These are phyloP conservation scores for Elsinoe necatrix DNA, from an alignment of 2,329 filamentous ascomycete genomes.

Conservation along the genomic window DNA sequence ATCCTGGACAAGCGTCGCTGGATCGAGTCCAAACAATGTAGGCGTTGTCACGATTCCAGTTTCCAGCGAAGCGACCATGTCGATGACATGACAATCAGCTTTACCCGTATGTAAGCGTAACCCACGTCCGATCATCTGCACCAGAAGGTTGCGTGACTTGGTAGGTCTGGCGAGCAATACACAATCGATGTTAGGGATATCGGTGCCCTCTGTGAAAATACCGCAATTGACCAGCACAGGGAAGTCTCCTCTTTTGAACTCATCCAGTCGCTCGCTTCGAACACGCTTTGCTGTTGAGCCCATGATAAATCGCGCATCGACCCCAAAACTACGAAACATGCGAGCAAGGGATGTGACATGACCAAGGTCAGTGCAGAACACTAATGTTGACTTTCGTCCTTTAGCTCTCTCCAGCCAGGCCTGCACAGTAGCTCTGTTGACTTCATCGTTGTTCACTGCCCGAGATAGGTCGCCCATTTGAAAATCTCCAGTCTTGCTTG, in stretches of 20 bases:
- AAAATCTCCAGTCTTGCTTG: slow-evolving; percentile 71
- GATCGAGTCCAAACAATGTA: slow-evolving; percentile 87
- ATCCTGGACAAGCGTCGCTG: slow-evolving; percentile 63
- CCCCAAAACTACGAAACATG: slow-evolving; percentile 65
- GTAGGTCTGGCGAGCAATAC: slow-evolving; percentile 82
- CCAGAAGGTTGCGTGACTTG: slow-evolving; percentile 79
- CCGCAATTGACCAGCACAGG: slow-evolving; percentile 90
- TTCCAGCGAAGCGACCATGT: slow-evolving; percentile 81
- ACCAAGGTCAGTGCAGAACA: slow-evolving; percentile 85
- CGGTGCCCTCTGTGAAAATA: slow-evolving; percentile 93
- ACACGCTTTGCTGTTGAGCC: slow-evolving; percentile 64
- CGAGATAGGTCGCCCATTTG: slow-evolving; percentile 65
- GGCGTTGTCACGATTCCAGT: slow-evolving; percentile 84
- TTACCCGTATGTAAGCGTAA: slow-evolving; percentile 78
- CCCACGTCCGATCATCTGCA: slow-evolving; percentile 96
- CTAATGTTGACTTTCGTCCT: slow-evolving; percentile 72
- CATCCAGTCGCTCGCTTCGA: slow-evolving; percentile 61
- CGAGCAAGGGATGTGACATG: slow-evolving; percentile 70
- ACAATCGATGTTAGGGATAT: slow-evolving; percentile 96
- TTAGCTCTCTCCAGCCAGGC: slow-evolving; percentile 74
- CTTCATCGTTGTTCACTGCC: slow-evolving; percentile 70
- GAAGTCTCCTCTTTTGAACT: slow-evolving; percentile 68
- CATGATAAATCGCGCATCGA: slow-evolving; percentile 82
- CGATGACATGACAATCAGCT: slow-evolving; percentile 84
- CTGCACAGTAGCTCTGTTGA: slow-evolving; percentile 77